Evolutionary conservation across 495 filamentous ascomycete genomes (phyloP), one percentile per base, ranked within the genome.

Genomic region (Lophium mytilinum): DNA sequence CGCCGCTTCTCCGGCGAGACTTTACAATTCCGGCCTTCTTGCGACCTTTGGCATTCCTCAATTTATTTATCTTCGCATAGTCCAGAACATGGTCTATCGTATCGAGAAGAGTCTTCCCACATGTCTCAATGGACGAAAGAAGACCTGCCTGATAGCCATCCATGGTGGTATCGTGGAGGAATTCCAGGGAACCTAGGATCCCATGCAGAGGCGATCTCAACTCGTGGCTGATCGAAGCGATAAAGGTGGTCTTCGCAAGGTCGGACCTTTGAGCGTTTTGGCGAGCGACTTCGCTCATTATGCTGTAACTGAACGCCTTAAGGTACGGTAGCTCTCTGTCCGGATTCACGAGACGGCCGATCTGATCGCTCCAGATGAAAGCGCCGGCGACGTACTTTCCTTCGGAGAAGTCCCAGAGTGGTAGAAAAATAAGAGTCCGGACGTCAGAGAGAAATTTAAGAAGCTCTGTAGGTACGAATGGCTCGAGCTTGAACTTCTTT

Each of bases 151-250:
- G 65, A 39, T 64, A 68, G 3, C 53, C 50, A 37, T 66, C 60
- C 5, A 53, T 17, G 1, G 47, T n/a, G 10, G 65, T 69, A 21
- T 66, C 67, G 15, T 55, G 50, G 12, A 71, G 48, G 37, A 66
- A 66, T 57, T 69, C 60, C 9, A 61, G 30, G 4, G 55, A 93
- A 41, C 91, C 90, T 34, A 96, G 73, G 58, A 96, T 95, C 1
- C 89, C 91, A 65, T 96, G 95, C 24, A 95, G 71, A 0, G 91
- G 91, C 1, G 90, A 95, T 65, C 92, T 90, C 14, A 96, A 76
- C 67, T 95, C 91, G 66, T 96, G 90, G 2, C 89, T 93, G 33
- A 96, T 94, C 60, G 95, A 95, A 42, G 91, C 90, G 53, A 95
- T 90, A 68, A 96, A 96, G 12, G 93, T 72, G 5, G 91, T 94